A percentile compares a stretch with the other conserved stretches of the same genome.
Conservation (phyloP, 148 eudicot species). For the Tetragonia tetragonoides region DNA sequence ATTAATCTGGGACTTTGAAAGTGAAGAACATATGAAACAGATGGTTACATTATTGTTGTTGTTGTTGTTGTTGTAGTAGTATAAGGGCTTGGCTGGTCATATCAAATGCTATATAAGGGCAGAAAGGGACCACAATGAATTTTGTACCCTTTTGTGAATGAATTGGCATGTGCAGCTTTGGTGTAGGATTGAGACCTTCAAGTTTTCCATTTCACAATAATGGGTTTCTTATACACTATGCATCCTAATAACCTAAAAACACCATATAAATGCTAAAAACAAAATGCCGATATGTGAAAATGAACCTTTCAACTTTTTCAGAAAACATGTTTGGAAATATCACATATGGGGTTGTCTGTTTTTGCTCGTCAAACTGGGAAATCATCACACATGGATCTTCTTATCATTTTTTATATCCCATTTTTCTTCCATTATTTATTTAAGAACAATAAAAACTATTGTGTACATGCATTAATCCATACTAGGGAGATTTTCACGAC, state of each 20-base stretch:
- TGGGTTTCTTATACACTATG: slow-evolving; percentile 3
- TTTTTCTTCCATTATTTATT: background rate
- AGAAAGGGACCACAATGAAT: slow-evolving; percentile 15
- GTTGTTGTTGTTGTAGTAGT: background rate
- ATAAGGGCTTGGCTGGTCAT: slow-evolving; percentile 10
- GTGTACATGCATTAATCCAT: no score
- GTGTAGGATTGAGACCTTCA: slow-evolving; percentile 20
- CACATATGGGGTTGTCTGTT: slow-evolving; percentile 27
- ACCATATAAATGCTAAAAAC: slow-evolving; percentile 22
- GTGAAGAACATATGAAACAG: background rate
- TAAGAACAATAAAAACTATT: background rate
- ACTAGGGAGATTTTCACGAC: no score
- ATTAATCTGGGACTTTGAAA: background rate
- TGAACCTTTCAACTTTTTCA: slow-evolving; percentile 20
- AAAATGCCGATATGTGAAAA: slow-evolving; percentile 3
- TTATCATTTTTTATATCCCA: background rate
- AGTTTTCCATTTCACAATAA: slow-evolving; percentile 20
- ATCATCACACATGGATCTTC: slow-evolving; percentile 12
- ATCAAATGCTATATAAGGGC: slow-evolving; percentile 4
- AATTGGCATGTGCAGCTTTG: slow-evolving; percentile 24
- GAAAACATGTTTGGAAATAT: slow-evolving; percentile 26
- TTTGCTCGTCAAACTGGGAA: background rate
- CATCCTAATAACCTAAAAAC: slow-evolving; percentile 16
- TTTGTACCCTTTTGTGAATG: slow-evolving; percentile 17
- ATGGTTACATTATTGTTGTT: background rate